Evolutionary conservation across 2,329 filamentous ascomycete genomes (phyloP).

Genomic region (Epichloe sylvatica): DNA sequence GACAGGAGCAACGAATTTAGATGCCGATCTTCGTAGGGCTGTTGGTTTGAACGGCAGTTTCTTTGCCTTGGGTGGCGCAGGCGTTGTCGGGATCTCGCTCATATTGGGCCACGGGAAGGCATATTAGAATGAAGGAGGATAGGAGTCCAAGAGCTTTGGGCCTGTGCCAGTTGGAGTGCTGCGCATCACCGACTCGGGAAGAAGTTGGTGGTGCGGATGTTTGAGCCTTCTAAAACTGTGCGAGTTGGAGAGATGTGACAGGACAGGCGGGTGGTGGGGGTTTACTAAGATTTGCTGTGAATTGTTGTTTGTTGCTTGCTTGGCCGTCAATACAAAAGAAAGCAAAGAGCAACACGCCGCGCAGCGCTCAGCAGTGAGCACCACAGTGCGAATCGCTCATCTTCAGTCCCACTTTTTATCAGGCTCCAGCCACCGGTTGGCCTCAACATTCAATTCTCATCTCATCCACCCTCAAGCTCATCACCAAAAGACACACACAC

Average conservation of each 20-base stretch:
- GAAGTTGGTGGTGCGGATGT: neutral
- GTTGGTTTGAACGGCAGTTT: slow-evolving; percentile 38
- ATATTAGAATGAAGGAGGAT: neutral
- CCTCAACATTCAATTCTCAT: neutral
- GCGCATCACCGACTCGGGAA: neutral
- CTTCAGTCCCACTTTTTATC: neutral
- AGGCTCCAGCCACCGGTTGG: neutral
- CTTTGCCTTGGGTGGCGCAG: slow-evolving; percentile 20
- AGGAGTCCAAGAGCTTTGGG: neutral
- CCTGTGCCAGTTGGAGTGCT: neutral
- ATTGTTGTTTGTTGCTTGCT: neutral
- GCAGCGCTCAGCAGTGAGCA: neutral
- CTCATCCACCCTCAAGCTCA: neutral
- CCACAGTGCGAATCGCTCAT: neutral
- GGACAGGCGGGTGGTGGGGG: neutral
- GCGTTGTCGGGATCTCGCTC: slow-evolving; percentile 16
- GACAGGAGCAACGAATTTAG: slow-evolving; percentile 3
- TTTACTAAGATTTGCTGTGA: neutral
- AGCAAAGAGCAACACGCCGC: too few species aligned
- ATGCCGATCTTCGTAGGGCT: slow-evolving; percentile 22
- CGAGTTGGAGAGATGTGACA: neutral
- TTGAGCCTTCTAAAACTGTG: neutral
- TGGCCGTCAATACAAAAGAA: too few species aligned
- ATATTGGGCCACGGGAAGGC: slow-evolving; percentile 11
- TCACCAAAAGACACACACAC: neutral